Conservation (phyloP, 2,329 filamentous ascomycete genomes). For the Verticillium tricorpus region DNA sequence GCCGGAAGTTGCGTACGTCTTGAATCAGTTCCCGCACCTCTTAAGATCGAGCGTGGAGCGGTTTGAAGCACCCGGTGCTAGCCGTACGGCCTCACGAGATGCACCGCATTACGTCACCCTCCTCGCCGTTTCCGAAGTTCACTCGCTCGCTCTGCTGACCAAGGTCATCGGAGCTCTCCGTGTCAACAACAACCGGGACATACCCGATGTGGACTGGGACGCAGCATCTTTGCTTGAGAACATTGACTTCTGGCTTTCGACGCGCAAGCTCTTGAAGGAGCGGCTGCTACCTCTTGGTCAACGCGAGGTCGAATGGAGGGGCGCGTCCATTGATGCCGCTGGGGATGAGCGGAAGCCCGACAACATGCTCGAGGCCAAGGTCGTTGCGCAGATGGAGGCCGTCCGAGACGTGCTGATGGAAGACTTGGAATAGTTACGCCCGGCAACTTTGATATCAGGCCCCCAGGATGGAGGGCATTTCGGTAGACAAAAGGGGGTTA, state of each 20-base stretch:
- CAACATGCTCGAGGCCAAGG: slow-evolving; percentile 70
- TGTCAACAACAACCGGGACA: slow-evolving; percentile 62
- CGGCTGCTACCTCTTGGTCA: slow-evolving; percentile 69
- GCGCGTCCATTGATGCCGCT: slow-evolving; percentile 30
- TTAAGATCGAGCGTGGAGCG: slow-evolving; percentile 67
- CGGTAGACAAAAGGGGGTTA: background rate
- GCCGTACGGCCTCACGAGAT: slow-evolving; percentile 43
- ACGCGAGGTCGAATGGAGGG: slow-evolving; percentile 63
- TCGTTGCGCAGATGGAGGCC: slow-evolving; percentile 63
- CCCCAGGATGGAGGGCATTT: background rate
- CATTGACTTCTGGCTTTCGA: slow-evolving; percentile 74
- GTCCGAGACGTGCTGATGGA: slow-evolving; percentile 52
- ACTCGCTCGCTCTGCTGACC: slow-evolving; percentile 72
- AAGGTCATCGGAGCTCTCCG: slow-evolving; percentile 66
- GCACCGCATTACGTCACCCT: slow-evolving; percentile 66
- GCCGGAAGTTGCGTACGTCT: slow-evolving; percentile 77
- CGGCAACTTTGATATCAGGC: background rate
- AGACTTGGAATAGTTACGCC: slow-evolving; percentile 32
- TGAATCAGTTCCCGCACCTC: slow-evolving; percentile 84
- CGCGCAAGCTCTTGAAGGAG: slow-evolving; percentile 64
- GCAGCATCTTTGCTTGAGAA: slow-evolving; percentile 68
- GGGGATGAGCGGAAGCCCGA: slow-evolving; percentile 27
- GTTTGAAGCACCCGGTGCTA: slow-evolving; percentile 59
- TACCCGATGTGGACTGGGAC: slow-evolving; percentile 74
- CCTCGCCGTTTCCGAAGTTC: slow-evolving; percentile 68